These are phyloP conservation scores for Rhipidocladum racemiflorum DNA, from an alignment of 176 grass and related monocot genomes.

Conservation along the genomic window DNA sequence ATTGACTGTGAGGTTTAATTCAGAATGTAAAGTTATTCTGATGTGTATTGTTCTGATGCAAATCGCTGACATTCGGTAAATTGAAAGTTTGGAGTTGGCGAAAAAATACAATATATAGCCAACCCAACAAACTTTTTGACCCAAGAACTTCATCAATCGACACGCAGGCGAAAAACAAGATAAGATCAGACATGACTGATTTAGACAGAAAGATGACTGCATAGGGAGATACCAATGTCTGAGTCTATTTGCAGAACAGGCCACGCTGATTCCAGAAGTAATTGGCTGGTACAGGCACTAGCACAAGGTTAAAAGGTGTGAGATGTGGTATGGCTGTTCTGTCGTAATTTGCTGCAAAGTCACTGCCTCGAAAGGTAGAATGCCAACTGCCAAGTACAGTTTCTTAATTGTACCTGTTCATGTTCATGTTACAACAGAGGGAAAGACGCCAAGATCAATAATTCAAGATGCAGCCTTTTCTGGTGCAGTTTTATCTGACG, in stretches of 20 bases:
- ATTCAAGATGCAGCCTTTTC: constrained; percentile 9
- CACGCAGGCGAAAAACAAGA: constrained; percentile 6
- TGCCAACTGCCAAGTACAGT: constrained; percentile 6
- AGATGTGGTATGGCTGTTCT: neutral
- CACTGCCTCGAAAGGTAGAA: neutral
- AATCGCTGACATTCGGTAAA: neutral
- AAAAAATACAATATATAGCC: neutral
- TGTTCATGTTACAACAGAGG: constrained; percentile 36
- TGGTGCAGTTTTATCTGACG: constrained; percentile 21
- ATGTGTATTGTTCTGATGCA: neutral
- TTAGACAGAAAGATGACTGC: constrained; percentile 33
- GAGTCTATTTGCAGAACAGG: constrained; percentile 14
- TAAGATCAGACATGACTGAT: constrained; percentile 37
- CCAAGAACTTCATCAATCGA: neutral
- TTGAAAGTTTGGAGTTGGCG: neutral
- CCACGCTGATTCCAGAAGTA: constrained; percentile 7
- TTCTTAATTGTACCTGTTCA: constrained; percentile 28
- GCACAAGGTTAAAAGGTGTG: neutral
- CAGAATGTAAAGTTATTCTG: neutral
- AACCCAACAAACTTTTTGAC: neutral
- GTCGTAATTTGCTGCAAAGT: neutral
- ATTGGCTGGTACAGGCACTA: constrained; percentile 18
- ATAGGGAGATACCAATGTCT: constrained; percentile 28
- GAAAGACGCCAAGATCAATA: constrained; percentile 29
- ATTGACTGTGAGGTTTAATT: neutral